These are phyloP conservation scores for Colletotrichum noveboracense DNA, from an alignment of 2,329 filamentous ascomycete species.

Conservation along the genomic window DNA sequence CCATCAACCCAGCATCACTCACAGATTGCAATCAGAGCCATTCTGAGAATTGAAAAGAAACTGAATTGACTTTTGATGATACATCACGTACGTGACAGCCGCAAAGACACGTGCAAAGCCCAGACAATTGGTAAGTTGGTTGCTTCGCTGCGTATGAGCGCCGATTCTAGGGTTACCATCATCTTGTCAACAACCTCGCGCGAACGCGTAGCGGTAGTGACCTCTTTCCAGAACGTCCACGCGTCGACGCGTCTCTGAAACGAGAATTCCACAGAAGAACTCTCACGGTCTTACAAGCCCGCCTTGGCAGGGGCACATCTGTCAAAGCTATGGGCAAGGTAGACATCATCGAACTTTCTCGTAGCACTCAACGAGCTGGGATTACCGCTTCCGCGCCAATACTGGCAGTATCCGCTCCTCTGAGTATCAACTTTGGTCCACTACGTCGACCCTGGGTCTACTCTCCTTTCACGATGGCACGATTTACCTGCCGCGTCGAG, in stretches of 20 bases:
- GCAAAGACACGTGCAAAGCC: not conserved
- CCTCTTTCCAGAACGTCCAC: not conserved
- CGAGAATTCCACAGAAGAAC: not conserved
- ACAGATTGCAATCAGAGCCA: not conserved
- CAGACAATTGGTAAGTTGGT: not conserved
- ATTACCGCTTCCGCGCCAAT: no score
- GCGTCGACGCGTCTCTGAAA: not conserved
- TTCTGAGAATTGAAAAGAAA: fast-evolving
- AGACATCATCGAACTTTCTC: not conserved
- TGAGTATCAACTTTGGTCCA: not conserved
- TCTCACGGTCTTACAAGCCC: not conserved
- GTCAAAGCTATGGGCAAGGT: not conserved
- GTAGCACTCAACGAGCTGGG: not conserved
- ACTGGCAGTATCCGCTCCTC: not conserved
- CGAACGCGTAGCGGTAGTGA: not conserved
- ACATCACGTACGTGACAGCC: not conserved
- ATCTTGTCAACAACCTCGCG: not conserved
- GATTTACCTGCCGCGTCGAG: not conserved
- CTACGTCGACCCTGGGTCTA: not conserved
- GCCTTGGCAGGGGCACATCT: not conserved
- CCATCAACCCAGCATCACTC: not conserved
- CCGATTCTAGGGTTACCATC: not conserved
- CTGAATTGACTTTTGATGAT: not conserved
- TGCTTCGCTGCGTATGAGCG: not conserved
- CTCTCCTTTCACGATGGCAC: not conserved